Evolutionary conservation across 495 filamentous ascomycete genomes (phyloP), one percentile per base, ranked within the genome.

Genomic region (Cryomyces minteri): DNA sequence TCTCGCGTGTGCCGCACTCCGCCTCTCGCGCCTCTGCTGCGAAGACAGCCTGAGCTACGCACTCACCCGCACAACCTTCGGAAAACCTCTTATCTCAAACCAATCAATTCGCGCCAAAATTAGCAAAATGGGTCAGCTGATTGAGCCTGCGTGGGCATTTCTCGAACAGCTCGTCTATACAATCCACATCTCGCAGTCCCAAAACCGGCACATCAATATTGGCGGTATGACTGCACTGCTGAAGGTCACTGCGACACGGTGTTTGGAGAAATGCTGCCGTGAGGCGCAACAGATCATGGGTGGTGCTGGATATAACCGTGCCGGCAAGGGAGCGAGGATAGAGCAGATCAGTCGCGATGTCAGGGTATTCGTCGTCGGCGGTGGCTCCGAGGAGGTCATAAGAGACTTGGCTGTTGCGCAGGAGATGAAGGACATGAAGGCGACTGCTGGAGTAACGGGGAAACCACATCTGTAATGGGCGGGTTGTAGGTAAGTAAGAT

Each of bases 371-470:
- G 68, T 74, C 40, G 70, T 76, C 12, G 70, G 72, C 14, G 72
- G 72, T 30, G 72, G 72, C 2, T 71, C 67, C 47, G 72, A 74
- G 52, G 72, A 77, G 55, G 73, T 75, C 29, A 64, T 77, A 53
- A 62, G 58, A 37, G 70, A 71, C 37, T 48, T 75, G 47, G 71
- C 70, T 5, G 54, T 74, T 14, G 59, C 62, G 39, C 64, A 70
- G 52, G 67, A 72, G 52, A 58, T 25, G 18, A 25, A 25, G 18
- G 18, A 25, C 18, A 25, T 25, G 18, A 25, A 25, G 18, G 18
- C 18, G 18, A 25, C 2, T 25, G 18, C 18, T 25, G 18, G 18
- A 25, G 18, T 25, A 2, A 25, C 18, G 18, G 18, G 18, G 18
- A 25, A 2, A 25, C 18, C 18, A 2, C 18, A 25, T 25, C 2